Percentiles rank a stretch among this genome's conserved stretches.
phyloP scores from a whole-genome alignment of 352 stramenopile species.

The Phytophthora aleatoria region DNA sequence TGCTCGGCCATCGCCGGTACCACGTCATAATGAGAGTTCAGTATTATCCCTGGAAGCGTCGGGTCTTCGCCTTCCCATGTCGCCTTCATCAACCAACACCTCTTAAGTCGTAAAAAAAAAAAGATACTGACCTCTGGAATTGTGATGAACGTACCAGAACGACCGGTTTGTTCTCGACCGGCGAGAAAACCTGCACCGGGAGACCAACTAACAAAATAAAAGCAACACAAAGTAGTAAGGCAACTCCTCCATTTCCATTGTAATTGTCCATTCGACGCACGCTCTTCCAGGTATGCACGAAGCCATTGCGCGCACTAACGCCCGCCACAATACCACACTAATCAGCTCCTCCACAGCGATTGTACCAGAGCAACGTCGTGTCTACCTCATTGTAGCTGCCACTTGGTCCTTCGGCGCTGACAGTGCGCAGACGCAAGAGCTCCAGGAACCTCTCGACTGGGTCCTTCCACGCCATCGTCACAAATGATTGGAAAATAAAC shows the following conservation, averaged over 20 bases:
- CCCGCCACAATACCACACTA: not conserved
- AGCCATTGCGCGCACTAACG: constrained; percentile 74
- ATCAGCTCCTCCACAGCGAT: not conserved
- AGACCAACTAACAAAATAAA: constrained; percentile 38
- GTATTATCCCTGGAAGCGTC: constrained; percentile 87
- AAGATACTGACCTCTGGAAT: not conserved
- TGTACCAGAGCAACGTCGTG: not conserved
- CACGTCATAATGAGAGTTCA: constrained; percentile 98
- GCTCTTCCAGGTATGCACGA: constrained; percentile 51
- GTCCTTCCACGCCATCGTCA: constrained; percentile 28
- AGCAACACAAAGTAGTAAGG: not conserved
- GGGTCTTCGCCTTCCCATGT: constrained; percentile 89
- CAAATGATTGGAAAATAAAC: constrained; percentile 4
- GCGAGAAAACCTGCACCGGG: constrained; percentile 53
- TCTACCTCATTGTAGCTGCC: constrained; percentile 70
- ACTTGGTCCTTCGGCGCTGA: constrained; percentile 72
- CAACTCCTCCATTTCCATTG: not conserved
- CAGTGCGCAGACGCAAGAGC: constrained; percentile 76
- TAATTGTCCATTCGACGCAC: constrained; percentile 27
- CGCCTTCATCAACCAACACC: constrained; percentile 30
- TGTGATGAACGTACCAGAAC: constrained; percentile 71
- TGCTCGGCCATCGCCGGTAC: constrained; percentile 89
- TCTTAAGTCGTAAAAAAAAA: not conserved
- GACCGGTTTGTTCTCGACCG: constrained; percentile 83
- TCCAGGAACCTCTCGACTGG: constrained; percentile 76